Evolutionary conservation across 2,329 filamentous ascomycete genomes (phyloP).

Genomic region (Apiospora aurea): DNA sequence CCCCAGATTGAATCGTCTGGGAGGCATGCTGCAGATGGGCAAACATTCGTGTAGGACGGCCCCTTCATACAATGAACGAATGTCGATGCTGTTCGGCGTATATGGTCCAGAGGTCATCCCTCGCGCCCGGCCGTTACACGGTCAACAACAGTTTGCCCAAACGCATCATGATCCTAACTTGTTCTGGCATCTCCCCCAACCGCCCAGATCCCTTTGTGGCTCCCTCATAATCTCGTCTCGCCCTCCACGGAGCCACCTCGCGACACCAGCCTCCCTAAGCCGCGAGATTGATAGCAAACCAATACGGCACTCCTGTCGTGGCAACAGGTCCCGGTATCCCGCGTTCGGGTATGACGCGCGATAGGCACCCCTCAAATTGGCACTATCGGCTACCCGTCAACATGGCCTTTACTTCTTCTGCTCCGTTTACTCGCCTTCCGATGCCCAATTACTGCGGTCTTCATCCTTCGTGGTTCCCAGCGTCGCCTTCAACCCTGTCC

Average conservation of each 20-base stretch:
- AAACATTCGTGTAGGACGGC: neutral
- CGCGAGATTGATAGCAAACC: neutral
- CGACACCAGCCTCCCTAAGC: neutral
- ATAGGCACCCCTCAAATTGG: too few species aligned
- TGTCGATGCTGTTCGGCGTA: neutral
- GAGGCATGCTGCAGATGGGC: neutral
- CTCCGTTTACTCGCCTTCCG: neutral
- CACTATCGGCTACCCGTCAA: neutral
- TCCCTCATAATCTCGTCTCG: neutral
- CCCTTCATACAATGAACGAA: neutral
- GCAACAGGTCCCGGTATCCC: neutral
- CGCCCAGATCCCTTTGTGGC: too few species aligned
- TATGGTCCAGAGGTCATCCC: neutral
- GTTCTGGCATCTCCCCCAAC: too few species aligned
- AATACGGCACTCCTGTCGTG: neutral
- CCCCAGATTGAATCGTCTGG: neutral
- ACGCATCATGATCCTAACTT: too few species aligned
- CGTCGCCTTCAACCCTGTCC: too few species aligned
- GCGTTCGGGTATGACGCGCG: neutral
- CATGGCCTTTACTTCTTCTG: neutral
- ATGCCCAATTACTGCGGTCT: neutral
- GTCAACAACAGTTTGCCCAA: neutral
- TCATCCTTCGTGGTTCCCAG: too few species aligned
- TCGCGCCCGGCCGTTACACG: neutral
- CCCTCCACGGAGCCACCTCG: neutral